Evolutionary conservation across 2,329 filamentous ascomycete genomes (phyloP).

Genomic region (Hypoxylon rubiginosum): DNA sequence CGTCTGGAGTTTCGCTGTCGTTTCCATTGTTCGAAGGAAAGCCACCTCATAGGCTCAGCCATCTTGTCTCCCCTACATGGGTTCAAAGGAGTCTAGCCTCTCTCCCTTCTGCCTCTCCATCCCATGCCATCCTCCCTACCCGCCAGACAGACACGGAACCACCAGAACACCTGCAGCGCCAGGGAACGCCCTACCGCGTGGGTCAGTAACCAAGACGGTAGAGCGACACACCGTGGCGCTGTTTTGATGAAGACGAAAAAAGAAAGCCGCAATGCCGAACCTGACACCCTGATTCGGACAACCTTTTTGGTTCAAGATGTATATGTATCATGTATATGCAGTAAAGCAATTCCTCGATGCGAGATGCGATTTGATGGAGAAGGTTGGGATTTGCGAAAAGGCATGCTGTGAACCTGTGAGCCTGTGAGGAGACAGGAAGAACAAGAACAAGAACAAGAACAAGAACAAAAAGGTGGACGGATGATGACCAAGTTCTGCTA

Average conservation of each 20-base stretch:
- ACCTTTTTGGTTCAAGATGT: constrained; percentile 8
- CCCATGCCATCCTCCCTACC: constrained; percentile 34
- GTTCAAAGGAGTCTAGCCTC: constrained; percentile 47
- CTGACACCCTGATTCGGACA: constrained; percentile 24
- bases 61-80: constrained; percentile 37
- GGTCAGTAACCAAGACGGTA: constrained; percentile 36
- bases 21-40: constrained; percentile 47
- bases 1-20: constrained; percentile 49
- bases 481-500: constrained; percentile 26
- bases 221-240: constrained; percentile 28
- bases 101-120: constrained; percentile 44
- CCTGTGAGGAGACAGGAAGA: not conserved
- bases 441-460: not conserved
- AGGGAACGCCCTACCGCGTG: constrained; percentile 48
- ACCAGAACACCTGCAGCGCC: constrained; percentile 41
- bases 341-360: constrained; percentile 29
- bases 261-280: constrained; percentile 22
- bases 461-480: constrained; percentile 10
- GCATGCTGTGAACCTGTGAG: not conserved
- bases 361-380: constrained; percentile 27
- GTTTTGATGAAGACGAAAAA: constrained; percentile 21
- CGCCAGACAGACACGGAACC: constrained; percentile 4
- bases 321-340: constrained; percentile 4
- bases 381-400: not conserved
- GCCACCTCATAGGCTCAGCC: constrained; percentile 48